Evolutionary conservation across 257 asterid genomes (phyloP).

Genomic region (Handroanthus guayacan): DNA sequence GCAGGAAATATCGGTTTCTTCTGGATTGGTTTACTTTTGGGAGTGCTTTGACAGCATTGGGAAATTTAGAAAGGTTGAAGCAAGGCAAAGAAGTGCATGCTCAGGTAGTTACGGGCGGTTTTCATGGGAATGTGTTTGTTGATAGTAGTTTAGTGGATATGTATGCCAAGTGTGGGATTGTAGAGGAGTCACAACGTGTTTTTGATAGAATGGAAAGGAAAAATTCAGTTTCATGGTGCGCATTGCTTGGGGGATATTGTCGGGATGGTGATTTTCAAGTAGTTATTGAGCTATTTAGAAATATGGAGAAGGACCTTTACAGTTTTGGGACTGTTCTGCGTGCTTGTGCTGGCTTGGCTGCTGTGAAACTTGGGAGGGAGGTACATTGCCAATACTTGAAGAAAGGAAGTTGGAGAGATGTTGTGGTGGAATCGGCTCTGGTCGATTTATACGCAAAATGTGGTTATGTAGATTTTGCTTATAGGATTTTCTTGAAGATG

Average conservation of each 20-base stretch:
- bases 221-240: constrained; percentile 86
- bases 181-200: constrained; percentile 64
- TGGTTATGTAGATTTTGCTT: constrained; percentile 72
- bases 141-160: constrained; percentile 78
- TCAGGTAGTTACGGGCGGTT: constrained; percentile 53
- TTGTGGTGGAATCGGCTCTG: constrained; percentile 89
- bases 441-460: constrained; percentile 92
- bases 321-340: constrained; percentile 78
- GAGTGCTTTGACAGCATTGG: constrained; percentile 76
- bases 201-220: constrained; percentile 70
- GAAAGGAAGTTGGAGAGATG: constrained; percentile 82
- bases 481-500: constrained; percentile 67
- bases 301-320: constrained; percentile 70
- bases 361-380: constrained; percentile 77
- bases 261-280: constrained; percentile 59
- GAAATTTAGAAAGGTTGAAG: constrained; percentile 72
- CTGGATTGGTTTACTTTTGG: constrained; percentile 80
- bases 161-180: constrained; percentile 75
- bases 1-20: constrained; percentile 42
- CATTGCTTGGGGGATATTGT: constrained; percentile 89
- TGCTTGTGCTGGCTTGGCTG: constrained; percentile 87
- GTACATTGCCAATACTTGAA: constrained; percentile 89
- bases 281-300: constrained; percentile 66
- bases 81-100: constrained; percentile 78
- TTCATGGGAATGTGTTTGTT: constrained; percentile 61